Evolutionary conservation across 768 basidiomycete species (phyloP).

Genomic region (Suillus subaureus): DNA sequence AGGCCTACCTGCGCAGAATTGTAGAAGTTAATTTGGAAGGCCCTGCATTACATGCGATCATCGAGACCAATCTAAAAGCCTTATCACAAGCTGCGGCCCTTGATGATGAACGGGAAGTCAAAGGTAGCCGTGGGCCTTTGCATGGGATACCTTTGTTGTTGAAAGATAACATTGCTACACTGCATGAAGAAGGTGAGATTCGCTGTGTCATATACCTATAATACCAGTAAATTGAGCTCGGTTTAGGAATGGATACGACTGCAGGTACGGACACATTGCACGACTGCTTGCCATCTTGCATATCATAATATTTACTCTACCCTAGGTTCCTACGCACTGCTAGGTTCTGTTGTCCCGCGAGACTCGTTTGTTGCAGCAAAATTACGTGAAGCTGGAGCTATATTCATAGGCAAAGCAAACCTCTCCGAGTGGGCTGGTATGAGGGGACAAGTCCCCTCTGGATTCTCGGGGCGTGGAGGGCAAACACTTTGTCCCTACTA

Average conservation of each 20-base stretch:
- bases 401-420: slow-evolving; percentile 42
- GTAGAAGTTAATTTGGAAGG: slow-evolving; percentile 67
- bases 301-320: not conserved
- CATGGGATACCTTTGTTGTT: too few species aligned
- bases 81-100: too few species aligned
- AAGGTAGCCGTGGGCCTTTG: too few species aligned
- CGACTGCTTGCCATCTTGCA: too few species aligned
- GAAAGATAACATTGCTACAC: too few species aligned
- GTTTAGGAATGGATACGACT: slow-evolving; percentile 41
- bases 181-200: slow-evolving; percentile 30
- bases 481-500: slow-evolving; percentile 45
- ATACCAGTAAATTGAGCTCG: not conserved
- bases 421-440: slow-evolving; percentile 49
- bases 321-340: slow-evolving; percentile 35
- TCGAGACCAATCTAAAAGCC: slow-evolving; percentile 63
- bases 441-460: slow-evolving; percentile 35
- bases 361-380: slow-evolving; percentile 29
- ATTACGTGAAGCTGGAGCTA: too few species aligned
- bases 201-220: not conserved
- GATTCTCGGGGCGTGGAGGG: slow-evolving; percentile 49
- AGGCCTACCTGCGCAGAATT: slow-evolving; percentile 69
- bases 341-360: slow-evolving; percentile 22
- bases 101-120: too few species aligned
- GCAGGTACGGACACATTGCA: slow-evolving; percentile 24
- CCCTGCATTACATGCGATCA: slow-evolving; percentile 56